A percentile compares a stretch with the other conserved stretches of the same genome.
These are phyloP conservation scores for Starmerella asiatica DNA, from an alignment of 805 yeast species.

Conservation along the genomic window DNA sequence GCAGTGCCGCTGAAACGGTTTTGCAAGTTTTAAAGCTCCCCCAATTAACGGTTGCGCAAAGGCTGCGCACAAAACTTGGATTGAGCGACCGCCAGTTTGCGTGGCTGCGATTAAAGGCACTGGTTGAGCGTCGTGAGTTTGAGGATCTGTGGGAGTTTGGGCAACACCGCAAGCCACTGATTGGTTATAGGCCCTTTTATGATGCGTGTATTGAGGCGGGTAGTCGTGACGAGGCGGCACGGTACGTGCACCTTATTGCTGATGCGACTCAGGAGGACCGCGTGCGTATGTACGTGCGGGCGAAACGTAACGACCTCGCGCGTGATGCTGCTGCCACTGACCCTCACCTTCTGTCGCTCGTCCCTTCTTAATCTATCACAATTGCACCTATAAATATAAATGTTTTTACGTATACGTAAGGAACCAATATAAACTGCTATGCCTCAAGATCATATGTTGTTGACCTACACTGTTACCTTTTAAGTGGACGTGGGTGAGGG, in stretches of 20 bases:
- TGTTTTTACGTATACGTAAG: no score
- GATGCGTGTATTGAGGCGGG: constrained; percentile 41
- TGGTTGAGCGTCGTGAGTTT: constrained; percentile 38
- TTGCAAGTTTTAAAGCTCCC: constrained; percentile 33
- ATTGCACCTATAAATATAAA: no score
- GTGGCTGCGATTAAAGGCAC: constrained; percentile 38
- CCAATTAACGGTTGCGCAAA: constrained; percentile 39
- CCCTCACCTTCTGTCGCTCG: constrained; percentile 2
- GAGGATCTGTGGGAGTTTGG: constrained; percentile 45
- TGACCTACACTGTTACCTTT: no score
- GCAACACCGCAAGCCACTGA: constrained; percentile 43
- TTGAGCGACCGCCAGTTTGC: constrained; percentile 46
- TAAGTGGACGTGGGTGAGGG: not conserved
- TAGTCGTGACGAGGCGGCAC: constrained; percentile 45
- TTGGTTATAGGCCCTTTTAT: constrained; percentile 57
- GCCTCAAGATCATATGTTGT: not conserved
- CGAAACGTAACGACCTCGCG: constrained; percentile 31
- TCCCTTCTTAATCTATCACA: constrained; percentile 1
- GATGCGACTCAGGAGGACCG: constrained; percentile 34
- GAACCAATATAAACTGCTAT: not conserved
- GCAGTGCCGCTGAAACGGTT: constrained; percentile 39
- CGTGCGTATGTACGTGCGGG: constrained; percentile 32
- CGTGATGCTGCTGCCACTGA: constrained; percentile 25
- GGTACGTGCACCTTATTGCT: constrained; percentile 43
- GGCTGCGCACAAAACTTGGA: constrained; percentile 40